Conservation (phyloP, 1,284 basidiomycete genomes). For the Melanopsichium pennsylvanicum region DNA sequence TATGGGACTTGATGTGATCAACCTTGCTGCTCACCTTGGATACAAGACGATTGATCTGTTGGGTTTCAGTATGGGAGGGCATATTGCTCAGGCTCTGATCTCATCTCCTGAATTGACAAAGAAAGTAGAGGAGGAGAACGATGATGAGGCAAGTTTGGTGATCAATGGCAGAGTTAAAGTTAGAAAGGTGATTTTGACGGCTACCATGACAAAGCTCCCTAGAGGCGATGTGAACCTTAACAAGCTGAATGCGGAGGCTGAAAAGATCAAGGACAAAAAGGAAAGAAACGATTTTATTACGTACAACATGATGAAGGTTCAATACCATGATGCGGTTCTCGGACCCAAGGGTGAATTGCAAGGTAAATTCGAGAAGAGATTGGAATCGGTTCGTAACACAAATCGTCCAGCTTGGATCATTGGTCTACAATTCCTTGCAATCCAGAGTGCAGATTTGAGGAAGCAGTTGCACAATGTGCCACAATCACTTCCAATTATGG, state of each 20-base stretch:
- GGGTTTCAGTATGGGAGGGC: slow-evolving; percentile 63
- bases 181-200: slow-evolving; percentile 44
- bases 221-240: slow-evolving; percentile 45
- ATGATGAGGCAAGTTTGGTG: slow-evolving; percentile 1
- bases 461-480: slow-evolving; percentile 40
- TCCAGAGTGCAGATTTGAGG: slow-evolving; percentile 33
- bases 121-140: not conserved
- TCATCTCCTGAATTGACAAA: slow-evolving; percentile 3
- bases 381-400: slow-evolving; percentile 21
- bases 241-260: slow-evolving; percentile 13
- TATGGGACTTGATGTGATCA: slow-evolving; percentile 56
- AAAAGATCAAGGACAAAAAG: slow-evolving; percentile 13
- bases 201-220: slow-evolving; percentile 62
- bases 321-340: slow-evolving; percentile 54
- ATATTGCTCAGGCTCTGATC: slow-evolving; percentile 56
- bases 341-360: slow-evolving; percentile 4
- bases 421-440: slow-evolving; percentile 49
- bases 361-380: slow-evolving; percentile 19
- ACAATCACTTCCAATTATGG: slow-evolving; percentile 22
- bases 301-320: slow-evolving; percentile 44
- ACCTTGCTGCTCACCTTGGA: slow-evolving; percentile 38
- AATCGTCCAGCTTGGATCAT: slow-evolving; percentile 42
- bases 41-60: slow-evolving; percentile 45
- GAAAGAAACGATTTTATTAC: slow-evolving; percentile 41
- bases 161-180: slow-evolving; percentile 35